phyloP scores from a whole-genome alignment of 352 stramenopile species.

The Phytophthora brassicae region DNA sequence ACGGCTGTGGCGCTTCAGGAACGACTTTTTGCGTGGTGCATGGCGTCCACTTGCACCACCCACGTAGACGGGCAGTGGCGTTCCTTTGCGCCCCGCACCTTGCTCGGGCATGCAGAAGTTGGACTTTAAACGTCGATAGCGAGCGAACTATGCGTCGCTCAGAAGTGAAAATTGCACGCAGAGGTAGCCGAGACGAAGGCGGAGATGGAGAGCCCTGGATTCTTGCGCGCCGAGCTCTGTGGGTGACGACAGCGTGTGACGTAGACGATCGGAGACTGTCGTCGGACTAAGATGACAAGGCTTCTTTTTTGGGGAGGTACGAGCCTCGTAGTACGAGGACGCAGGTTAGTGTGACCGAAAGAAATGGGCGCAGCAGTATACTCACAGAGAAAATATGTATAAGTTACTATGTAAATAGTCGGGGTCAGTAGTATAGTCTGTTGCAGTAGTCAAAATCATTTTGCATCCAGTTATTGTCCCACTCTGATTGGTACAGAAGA shows the following conservation, averaged over 20 bases:
- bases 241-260: background rate
- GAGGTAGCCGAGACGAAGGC: background rate
- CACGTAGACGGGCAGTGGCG: constrained; percentile 44
- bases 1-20: constrained; percentile 33
- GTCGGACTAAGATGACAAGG: constrained; percentile 11
- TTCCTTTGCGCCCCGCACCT: constrained; percentile 33
- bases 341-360: background rate
- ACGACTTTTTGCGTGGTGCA: constrained; percentile 35
- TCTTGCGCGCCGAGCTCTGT: background rate
- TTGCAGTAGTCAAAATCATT: no score
- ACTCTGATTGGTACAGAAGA: background rate
- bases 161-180: background rate
- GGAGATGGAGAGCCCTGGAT: background rate
- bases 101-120: constrained; percentile 26
- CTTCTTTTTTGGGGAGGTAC: background rate
- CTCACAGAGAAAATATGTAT: no score
- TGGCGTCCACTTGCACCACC: constrained; percentile 25
- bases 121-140: constrained; percentile 1
- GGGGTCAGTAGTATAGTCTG: no score
- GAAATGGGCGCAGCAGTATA: background rate
- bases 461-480: background rate
- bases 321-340: background rate
- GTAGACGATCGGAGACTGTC: constrained; percentile 6
- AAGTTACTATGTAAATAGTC: no score
- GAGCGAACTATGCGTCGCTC: constrained; percentile 2